phyloP scores from a whole-genome alignment of 2,329 filamentous ascomycete genomes.

The Plectosphaerella cucumerina region DNA sequence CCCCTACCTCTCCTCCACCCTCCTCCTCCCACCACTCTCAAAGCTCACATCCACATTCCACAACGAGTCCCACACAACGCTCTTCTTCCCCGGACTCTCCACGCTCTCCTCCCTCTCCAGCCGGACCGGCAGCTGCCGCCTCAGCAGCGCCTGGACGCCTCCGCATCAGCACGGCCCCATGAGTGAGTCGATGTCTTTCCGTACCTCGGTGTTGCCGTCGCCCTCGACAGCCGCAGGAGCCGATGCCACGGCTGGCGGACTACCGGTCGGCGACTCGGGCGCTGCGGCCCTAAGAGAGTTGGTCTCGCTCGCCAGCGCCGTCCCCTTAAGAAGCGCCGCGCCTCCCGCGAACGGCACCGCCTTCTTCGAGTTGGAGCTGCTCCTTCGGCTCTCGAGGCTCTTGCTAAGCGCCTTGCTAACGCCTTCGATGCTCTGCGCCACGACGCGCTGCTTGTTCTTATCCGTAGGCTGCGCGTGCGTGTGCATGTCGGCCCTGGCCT shows the following conservation, averaged over 20 bases:
- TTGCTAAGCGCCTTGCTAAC: constrained; percentile 77
- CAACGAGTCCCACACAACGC: constrained; percentile 57
- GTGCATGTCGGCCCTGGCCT: constrained; percentile 72
- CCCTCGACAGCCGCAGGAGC: constrained; percentile 10
- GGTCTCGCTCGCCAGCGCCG: constrained; percentile 52
- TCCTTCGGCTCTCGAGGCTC: constrained; percentile 86
- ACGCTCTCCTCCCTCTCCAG: constrained; percentile 32
- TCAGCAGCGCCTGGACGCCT: constrained; percentile 13
- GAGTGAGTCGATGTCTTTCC: constrained; percentile 44
- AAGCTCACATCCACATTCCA: constrained; percentile 58
- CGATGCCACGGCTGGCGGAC: constrained; percentile 26
- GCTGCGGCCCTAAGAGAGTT: constrained; percentile 50
- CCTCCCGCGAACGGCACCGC: constrained; percentile 53
- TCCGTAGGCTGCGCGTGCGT: constrained; percentile 37
- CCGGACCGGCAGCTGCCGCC: constrained; percentile 1
- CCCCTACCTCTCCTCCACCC: background rate
- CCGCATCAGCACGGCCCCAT: constrained; percentile 40
- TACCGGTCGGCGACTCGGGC: constrained; percentile 35
- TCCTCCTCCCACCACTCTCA: constrained; percentile 31
- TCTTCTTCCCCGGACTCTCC: constrained; percentile 42
- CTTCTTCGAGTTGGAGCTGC: constrained; percentile 81
- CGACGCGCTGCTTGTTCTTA: constrained; percentile 40
- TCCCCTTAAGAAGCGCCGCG: constrained; percentile 38
- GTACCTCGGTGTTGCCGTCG: constrained; percentile 43
- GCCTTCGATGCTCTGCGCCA: constrained; percentile 60